Evolutionary conservation across 257 asterid species (phyloP).

Genomic region (Echites panduratus): DNA sequence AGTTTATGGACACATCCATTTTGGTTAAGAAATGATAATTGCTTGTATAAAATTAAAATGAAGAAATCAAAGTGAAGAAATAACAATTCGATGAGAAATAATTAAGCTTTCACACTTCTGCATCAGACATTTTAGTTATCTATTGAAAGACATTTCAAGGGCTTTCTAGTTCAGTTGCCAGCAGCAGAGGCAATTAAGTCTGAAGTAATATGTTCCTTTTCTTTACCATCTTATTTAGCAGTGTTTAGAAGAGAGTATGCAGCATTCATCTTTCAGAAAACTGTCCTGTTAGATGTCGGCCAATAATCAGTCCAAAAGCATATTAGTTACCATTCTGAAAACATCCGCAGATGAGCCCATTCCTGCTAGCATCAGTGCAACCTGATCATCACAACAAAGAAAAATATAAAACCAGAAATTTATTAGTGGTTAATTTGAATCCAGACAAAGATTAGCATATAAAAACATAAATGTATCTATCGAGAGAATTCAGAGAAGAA

Average conservation of each 20-base stretch:
- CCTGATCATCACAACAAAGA: constrained; percentile 43
- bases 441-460: background rate
- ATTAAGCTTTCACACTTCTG: background rate
- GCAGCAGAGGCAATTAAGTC: background rate
- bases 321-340: constrained; percentile 64
- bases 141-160: no score
- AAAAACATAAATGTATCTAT: background rate
- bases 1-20: background rate
- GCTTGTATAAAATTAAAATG: no score
- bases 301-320: background rate
- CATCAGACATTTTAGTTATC: background rate
- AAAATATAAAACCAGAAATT: constrained; percentile 5
- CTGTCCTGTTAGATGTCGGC: background rate
- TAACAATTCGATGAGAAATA: no score
- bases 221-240: background rate
- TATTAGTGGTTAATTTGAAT: background rate
- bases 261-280: background rate
- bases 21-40: no score
- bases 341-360: constrained; percentile 85
- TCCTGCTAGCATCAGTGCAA: constrained; percentile 92
- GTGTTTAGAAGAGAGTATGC: background rate
- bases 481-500: background rate
- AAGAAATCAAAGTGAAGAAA: no score
- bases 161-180: background rate
- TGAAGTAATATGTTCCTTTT: background rate